These are phyloP conservation scores for Dalechampia spathulata DNA, from an alignment of 441 rosid species.

Conservation along the genomic window DNA sequence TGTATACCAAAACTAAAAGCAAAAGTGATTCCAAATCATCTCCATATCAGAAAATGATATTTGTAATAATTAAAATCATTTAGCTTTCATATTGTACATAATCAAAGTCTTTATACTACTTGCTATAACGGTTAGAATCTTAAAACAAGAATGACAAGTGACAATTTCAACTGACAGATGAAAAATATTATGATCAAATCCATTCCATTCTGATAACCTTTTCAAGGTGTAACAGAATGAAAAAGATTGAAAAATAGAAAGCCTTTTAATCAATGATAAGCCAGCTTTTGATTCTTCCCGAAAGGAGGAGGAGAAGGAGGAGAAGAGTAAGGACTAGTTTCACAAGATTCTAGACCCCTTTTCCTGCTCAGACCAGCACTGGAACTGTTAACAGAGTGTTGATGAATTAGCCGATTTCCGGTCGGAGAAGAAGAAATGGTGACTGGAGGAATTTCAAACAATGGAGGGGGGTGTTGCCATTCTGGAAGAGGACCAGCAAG, in stretches of 20 bases:
- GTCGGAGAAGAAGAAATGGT: conserved; percentile 40
- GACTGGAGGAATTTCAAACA: conserved; percentile 69
- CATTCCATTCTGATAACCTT: conserved; percentile 17
- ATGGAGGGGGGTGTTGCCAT: conserved; percentile 87
- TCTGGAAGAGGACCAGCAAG: conserved; percentile 88
- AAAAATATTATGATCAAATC: conserved; percentile 9
- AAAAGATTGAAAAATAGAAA: conserved; percentile 13
- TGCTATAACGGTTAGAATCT: conserved; percentile 23
- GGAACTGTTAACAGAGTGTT: conserved; percentile 33
- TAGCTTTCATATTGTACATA: conserved; percentile 21
- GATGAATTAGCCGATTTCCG: conserved; percentile 21
- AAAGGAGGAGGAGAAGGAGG: conserved; percentile 19
- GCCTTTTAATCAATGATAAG: conserved; percentile 16
- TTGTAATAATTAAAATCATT: too few species aligned
- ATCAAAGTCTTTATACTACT: conserved; percentile 11
- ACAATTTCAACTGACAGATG: conserved; percentile 13
- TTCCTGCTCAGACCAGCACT: conserved; percentile 26
- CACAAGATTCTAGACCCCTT: conserved; percentile 26
- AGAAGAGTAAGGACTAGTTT: conserved; percentile 25
- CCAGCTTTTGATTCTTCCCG: conserved; percentile 28
- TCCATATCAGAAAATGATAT: background rate
- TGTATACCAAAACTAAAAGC: conserved; percentile 17
- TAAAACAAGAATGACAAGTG: conserved; percentile 13
- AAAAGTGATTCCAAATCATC: background rate
- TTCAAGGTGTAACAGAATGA: conserved; percentile 13